Evolutionary conservation across 495 filamentous ascomycete species (phyloP), one percentile per base, ranked within the genome.

Genomic region (Penicillium pancosmium): DNA sequence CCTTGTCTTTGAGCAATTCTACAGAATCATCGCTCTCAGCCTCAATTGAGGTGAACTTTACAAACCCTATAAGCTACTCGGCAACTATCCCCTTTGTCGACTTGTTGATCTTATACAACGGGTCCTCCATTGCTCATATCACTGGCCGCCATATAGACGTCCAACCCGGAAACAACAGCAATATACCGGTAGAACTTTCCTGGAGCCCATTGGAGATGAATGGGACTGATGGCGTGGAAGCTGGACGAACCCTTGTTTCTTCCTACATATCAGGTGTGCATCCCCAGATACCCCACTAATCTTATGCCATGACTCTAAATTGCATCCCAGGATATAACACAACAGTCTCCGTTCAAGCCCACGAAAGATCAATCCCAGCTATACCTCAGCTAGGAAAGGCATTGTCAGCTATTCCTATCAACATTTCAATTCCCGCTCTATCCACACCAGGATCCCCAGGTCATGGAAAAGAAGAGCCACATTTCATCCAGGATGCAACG

Each of bases 41-140:
- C 10, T 76, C 83, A 57, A 87, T 90, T 10, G 74, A 67, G 19
- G 75, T 95, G 56, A 94, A 93, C 68, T 77, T 97, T 58, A 93
- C 89, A 2, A 98, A 98, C 66, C 94, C 94, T 4, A 95, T 92
- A 1, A 76, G 86, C 1, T 97, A 97, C 71, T 86, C 89, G 23
- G 91, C 89, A 0, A 77, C 79, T 18, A 75, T 98, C 40, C 93
- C 94, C 9, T 93, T 86, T 59, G 64, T 90, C 48, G 91, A 91
- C 66, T 77, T 96, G 36, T 80, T 91, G 56, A 67, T 98, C 34
- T 67, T 89, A 27, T 86, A 80, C 68, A 94, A 96, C 63, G 84
- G 76, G 23, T 88, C 89, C 0, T 67, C 87, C 11, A 74, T 98
- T 13, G 94, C 90, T 50, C 88, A 93, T 70, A 84, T 87, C 7